Percentiles rank a stretch among this genome's conserved stretches.
Evolutionary conservation across 73 alveolate genomes (phyloP).

Genomic region (Paramecium sonneborni): DNA sequence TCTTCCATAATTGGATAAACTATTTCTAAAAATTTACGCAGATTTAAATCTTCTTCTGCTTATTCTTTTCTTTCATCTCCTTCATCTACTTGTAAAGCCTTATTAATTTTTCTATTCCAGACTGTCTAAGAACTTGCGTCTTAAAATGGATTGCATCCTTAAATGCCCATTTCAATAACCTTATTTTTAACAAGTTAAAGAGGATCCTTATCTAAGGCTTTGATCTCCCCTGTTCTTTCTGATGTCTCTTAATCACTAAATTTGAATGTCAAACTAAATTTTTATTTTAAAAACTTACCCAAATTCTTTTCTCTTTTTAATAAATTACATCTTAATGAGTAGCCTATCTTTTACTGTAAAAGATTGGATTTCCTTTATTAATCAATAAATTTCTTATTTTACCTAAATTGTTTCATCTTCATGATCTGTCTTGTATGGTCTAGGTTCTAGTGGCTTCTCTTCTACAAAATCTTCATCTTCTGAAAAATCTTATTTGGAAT

Average conservation of each 20-base stretch:
- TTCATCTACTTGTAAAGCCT: constrained; percentile 55
- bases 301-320: constrained; percentile 66
- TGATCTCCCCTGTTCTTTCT: constrained; percentile 60
- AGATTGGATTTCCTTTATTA: neutral
- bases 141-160: constrained; percentile 57
- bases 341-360: neutral
- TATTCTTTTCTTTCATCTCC: constrained; percentile 35
- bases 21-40: constrained; percentile 44
- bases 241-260: constrained; percentile 63
- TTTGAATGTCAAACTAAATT: constrained; percentile 48
- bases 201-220: constrained; percentile 53
- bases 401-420: constrained; percentile 43
- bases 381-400: neutral
- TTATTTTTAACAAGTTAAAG: constrained; percentile 50
- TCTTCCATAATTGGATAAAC: constrained; percentile 83
- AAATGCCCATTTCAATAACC: constrained; percentile 63
- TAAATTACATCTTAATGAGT: constrained; percentile 59
- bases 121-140: constrained; percentile 55
- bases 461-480: constrained; percentile 15
- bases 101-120: constrained; percentile 68
- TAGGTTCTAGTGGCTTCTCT: constrained; percentile 23
- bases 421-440: neutral
- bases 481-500: neutral
- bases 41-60: constrained; percentile 49
- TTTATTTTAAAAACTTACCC: neutral